A percentile compares a stretch with the other conserved stretches of the same genome.
Conservation (phyloP, 768 basidiomycete genomes). For the Boletus subcaerulescens region DNA sequence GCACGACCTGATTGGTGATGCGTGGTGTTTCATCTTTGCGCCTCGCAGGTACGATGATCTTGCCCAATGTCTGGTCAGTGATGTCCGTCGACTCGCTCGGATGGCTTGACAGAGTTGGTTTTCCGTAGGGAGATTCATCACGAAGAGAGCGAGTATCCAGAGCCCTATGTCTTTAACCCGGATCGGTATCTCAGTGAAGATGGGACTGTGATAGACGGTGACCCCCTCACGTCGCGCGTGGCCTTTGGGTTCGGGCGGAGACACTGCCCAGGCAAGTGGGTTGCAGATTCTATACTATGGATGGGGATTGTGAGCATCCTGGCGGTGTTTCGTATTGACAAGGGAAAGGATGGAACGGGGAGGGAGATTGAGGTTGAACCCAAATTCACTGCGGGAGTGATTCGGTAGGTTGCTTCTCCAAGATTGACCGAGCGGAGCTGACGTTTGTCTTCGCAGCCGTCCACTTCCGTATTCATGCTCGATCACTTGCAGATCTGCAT, state of each 20-base stretch:
- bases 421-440: conserved; percentile 7
- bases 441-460: conserved; percentile 23
- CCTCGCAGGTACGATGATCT: conserved; percentile 22
- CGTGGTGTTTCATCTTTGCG: conserved; percentile 2
- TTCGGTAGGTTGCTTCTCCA: conserved; percentile 26
- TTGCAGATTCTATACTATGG: conserved; percentile 33
- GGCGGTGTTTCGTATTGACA: conserved; percentile 22
- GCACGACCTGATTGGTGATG: neutral
- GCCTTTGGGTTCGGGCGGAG: conserved; percentile 32
- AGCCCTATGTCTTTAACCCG: conserved; percentile 26
- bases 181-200: conserved; percentile 26
- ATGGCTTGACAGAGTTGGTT: neutral
- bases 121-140: conserved; percentile 29
- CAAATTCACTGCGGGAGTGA: conserved; percentile 31
- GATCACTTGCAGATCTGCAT: conserved; percentile 27
- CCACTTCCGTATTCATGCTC: conserved; percentile 31
- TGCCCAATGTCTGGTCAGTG: conserved; percentile 30
- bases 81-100: neutral
- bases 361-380: conserved; percentile 24
- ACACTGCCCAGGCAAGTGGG: conserved; percentile 31
- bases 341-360: conserved; percentile 23
- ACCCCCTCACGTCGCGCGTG: conserved; percentile 26
- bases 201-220: conserved; percentile 21
- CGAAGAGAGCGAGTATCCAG: conserved; percentile 28
- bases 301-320: conserved; percentile 30